phyloP scores from a whole-genome alignment of 1,139 yeast species.

The Diutina neorugosa region DNA sequence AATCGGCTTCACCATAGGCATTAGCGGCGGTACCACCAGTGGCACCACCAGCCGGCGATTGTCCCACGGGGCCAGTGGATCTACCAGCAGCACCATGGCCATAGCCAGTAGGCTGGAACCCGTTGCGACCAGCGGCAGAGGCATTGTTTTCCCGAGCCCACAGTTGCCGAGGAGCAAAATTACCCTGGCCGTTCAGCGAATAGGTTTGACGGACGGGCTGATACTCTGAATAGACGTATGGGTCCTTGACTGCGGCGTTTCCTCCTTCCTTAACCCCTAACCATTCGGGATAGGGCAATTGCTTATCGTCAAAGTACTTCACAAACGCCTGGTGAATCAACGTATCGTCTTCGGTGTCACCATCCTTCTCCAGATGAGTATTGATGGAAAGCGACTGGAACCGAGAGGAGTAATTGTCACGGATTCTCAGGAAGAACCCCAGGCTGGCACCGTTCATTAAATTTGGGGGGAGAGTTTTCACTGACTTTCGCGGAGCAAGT shows the following conservation, averaged over 20 bases:
- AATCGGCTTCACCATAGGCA: neutral
- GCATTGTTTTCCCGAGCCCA: neutral
- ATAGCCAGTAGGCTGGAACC: neutral
- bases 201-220: neutral
- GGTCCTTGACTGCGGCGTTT: neutral
- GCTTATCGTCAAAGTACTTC: slow-evolving; percentile 21
- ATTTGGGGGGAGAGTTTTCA: neutral
- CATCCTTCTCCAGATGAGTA: slow-evolving; percentile 23
- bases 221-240: neutral
- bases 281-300: slow-evolving; percentile 34
- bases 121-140: neutral
- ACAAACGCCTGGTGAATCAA: slow-evolving; percentile 35
- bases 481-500: neutral
- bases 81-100: neutral
- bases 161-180: slow-evolving; percentile 1
- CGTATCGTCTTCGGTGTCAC: slow-evolving; percentile 26
- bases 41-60: neutral
- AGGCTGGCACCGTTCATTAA: neutral
- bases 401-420: slow-evolving; percentile 22
- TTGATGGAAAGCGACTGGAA: slow-evolving; percentile 13
- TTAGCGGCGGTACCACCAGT: neutral
- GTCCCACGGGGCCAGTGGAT: neutral
- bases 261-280: slow-evolving; percentile 18
- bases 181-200: neutral
- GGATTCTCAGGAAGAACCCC: slow-evolving; percentile 22